Evolutionary conservation across 768 basidiomycete species (phyloP).

Genomic region (Hydnomerulius pinastri): DNA sequence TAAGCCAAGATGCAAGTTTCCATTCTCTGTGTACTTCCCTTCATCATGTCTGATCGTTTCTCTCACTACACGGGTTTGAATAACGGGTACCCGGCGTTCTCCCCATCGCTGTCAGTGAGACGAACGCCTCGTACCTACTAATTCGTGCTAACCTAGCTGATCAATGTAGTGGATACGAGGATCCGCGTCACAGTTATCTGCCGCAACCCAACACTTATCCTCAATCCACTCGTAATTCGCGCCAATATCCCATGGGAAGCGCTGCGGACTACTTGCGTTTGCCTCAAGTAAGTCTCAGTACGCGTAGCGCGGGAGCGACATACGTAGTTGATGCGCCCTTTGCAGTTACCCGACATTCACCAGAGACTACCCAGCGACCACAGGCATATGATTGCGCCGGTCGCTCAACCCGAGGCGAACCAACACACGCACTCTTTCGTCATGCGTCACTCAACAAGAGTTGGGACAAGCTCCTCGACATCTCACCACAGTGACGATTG

Average conservation of each 20-base stretch:
- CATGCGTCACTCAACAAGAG: background rate
- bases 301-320: background rate
- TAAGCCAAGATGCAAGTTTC: background rate
- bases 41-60: slow-evolving; percentile 9
- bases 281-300: background rate
- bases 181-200: background rate
- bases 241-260: background rate
- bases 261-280: background rate
- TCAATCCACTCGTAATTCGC: background rate
- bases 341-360: background rate
- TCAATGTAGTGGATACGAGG: slow-evolving; percentile 3
- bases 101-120: slow-evolving; percentile 13
- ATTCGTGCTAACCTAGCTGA: slow-evolving; percentile 9
- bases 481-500: no score
- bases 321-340: background rate
- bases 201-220: background rate
- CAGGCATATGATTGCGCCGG: background rate
- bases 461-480: background rate
- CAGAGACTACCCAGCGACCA: no score
- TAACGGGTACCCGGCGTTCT: background rate
- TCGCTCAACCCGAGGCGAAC: background rate
- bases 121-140: background rate
- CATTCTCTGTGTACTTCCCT: background rate
- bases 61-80: background rate
- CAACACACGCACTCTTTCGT: background rate